Evolutionary conservation across 108 stramenopile genomes (phyloP).

Genomic region (Skeletonema tropicum): DNA sequence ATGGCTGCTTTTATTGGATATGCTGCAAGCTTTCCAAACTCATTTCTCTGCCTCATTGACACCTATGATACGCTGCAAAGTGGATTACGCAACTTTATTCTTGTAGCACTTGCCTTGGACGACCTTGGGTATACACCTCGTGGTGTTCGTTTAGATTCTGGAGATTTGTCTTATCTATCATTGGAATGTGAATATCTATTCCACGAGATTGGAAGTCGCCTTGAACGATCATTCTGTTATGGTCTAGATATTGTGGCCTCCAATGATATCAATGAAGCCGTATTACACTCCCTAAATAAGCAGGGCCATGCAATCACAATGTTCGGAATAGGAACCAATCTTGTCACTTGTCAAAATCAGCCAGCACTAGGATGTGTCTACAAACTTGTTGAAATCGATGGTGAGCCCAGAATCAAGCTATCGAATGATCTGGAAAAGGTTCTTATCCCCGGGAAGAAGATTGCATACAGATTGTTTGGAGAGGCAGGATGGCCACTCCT

Average conservation of each 20-base stretch:
- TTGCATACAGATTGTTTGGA: conserved; percentile 90
- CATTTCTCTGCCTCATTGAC: conserved; percentile 96
- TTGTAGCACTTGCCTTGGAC: conserved; percentile 89
- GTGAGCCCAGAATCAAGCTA: conserved; percentile 93
- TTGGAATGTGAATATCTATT: conserved; percentile 64
- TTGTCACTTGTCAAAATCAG: conserved; percentile 99
- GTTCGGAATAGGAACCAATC: conserved; percentile 97
- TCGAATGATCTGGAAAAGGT: conserved; percentile 90
- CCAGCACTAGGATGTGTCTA: conserved; percentile 99
- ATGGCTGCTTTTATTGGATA: conserved; percentile 97
- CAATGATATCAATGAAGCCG: conserved; percentile 98
- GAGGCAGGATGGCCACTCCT: conserved; percentile 73
- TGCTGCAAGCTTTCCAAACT: conserved; percentile 91
- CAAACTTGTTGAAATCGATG: conserved; percentile 91
- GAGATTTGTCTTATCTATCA: conserved; percentile 92
- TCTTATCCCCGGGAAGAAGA: conserved; percentile 83
- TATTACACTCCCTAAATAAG: conserved; percentile 68
- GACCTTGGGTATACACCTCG: conserved; percentile 89
- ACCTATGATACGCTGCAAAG: conserved; percentile 96
- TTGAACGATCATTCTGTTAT: conserved; percentile 58
- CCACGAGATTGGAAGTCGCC: conserved; percentile 48
- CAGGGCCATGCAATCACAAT: conserved; percentile 92
- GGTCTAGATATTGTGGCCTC: conserved; percentile 90
- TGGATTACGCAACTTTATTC: conserved; percentile 93
- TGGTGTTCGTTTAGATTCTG: conserved; percentile 95